A percentile compares a stretch with the other conserved stretches of the same genome.
phyloP scores from a whole-genome alignment of 1,284 basidiomycete species.

The Takashimella koratensis region DNA sequence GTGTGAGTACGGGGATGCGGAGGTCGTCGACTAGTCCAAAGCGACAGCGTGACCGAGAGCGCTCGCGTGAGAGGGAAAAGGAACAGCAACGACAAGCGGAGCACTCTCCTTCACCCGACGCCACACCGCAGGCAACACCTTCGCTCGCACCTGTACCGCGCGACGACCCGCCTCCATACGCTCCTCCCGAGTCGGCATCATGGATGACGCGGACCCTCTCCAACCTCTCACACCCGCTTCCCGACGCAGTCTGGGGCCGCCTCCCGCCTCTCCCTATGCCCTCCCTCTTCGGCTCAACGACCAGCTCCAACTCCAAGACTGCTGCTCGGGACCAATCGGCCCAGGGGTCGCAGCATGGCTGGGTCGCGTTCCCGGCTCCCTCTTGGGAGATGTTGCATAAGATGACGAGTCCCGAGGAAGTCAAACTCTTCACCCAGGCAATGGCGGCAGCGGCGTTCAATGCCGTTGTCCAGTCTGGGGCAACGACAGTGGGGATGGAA shows the following conservation, averaged over 20 bases:
- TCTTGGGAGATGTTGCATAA: slow-evolving; percentile 43
- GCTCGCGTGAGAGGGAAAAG: neutral
- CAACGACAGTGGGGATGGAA: slow-evolving; percentile 21
- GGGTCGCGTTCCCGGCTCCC: slow-evolving; percentile 40
- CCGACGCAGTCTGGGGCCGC: slow-evolving; percentile 36
- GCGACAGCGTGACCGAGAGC: neutral
- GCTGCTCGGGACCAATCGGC: neutral
- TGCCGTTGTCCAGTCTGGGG: slow-evolving; percentile 40
- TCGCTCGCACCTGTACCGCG: slow-evolving; percentile 9
- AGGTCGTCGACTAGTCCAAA: neutral
- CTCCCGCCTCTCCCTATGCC: slow-evolving; percentile 17
- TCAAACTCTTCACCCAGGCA: slow-evolving; percentile 44
- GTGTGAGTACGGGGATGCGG: too few species aligned
- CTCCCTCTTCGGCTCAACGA: slow-evolving; percentile 5
- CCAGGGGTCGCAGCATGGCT: slow-evolving; percentile 19
- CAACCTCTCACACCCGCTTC: slow-evolving; percentile 33
- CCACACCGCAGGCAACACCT: slow-evolving; percentile 4
- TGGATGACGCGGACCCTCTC: slow-evolving; percentile 44
- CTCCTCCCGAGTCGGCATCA: slow-evolving; percentile 24
- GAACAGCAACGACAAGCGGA: slow-evolving; percentile 3
- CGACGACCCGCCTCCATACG: slow-evolving; percentile 41
- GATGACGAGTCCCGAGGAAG: slow-evolving; percentile 43
- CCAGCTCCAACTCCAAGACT: slow-evolving; percentile 8
- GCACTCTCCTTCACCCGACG: slow-evolving; percentile 4
- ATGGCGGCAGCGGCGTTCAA: slow-evolving; percentile 45